A percentile compares a stretch with the other conserved stretches of the same genome.
phyloP scores from a whole-genome alignment of 257 asterid species.

The Anisodus acutangulus region DNA sequence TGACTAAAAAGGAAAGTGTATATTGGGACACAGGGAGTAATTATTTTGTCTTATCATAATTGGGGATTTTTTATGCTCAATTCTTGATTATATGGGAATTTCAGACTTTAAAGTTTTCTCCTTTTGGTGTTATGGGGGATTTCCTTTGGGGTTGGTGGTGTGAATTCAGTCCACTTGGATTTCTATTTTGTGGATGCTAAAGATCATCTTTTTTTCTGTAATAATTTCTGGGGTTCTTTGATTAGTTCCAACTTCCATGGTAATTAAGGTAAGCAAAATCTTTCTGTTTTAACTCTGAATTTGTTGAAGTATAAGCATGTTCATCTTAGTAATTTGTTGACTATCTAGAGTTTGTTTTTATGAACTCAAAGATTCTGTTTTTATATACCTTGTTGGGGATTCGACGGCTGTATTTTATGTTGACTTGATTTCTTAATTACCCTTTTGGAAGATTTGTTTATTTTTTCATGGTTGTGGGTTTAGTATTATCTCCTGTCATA shows the following conservation, averaged over 20 bases:
- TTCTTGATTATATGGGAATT: too few species aligned
- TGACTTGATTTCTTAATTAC: background rate
- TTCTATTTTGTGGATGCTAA: too few species aligned
- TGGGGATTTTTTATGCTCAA: too few species aligned
- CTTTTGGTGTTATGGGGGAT: too few species aligned
- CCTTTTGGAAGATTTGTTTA: slow-evolving; percentile 8
- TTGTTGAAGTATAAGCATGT: background rate
- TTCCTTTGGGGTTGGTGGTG: too few species aligned
- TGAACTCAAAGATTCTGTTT: too few species aligned
- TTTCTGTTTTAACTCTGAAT: background rate
- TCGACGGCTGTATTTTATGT: background rate
- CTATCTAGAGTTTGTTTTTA: background rate
- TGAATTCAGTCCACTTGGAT: too few species aligned
- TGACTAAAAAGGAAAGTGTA: too few species aligned
- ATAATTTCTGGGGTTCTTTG: background rate
- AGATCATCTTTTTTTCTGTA: too few species aligned
- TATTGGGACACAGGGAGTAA: too few species aligned
- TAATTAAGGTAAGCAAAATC: background rate
- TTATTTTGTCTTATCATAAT: too few species aligned
- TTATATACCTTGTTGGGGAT: background rate
- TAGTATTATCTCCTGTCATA: background rate
- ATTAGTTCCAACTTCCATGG: background rate
- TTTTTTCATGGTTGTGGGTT: background rate
- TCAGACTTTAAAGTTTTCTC: too few species aligned
- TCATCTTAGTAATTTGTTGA: background rate